These are phyloP conservation scores for Curvularia eragrostidis DNA, from an alignment of 2,329 filamentous ascomycete species.

Conservation along the genomic window DNA sequence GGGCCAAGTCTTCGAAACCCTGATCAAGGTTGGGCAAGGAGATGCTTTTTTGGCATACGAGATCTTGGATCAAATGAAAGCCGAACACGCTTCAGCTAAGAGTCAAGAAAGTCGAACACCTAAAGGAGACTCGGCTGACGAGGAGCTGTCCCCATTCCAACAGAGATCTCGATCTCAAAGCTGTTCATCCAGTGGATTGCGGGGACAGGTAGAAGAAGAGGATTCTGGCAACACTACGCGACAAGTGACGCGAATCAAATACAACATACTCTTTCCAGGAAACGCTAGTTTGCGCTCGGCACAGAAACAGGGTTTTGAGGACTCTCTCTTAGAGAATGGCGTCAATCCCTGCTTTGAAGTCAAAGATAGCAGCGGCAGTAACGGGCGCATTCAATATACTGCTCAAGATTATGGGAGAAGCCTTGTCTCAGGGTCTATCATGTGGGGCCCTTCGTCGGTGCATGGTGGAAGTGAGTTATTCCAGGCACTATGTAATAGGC, in stretches of 20 bases:
- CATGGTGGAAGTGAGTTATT: not conserved
- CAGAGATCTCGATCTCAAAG: not conserved
- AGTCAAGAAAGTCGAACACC: too few species aligned
- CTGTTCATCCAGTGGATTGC: too few species aligned
- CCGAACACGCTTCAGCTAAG: too few species aligned
- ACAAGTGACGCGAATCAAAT: not conserved
- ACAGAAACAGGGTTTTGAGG: not conserved
- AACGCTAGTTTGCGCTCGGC: not conserved
- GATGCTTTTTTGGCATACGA: not conserved
- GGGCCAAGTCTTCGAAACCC: too few species aligned
- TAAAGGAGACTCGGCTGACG: too few species aligned
- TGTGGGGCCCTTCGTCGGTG: not conserved
- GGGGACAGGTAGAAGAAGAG: too few species aligned
- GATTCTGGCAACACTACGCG: too few species aligned
- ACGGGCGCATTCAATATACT: not conserved
- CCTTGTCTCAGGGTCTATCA: not conserved
- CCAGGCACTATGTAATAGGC: not conserved
- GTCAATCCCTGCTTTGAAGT: not conserved
- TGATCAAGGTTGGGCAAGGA: not conserved
- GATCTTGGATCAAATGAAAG: not conserved
- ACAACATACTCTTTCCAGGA: not conserved
- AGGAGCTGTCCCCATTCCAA: not conserved
- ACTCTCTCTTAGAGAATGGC: not conserved
- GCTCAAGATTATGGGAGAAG: not conserved
- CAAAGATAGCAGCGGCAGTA: not conserved